Evolutionary conservation across 1,284 basidiomycete genomes (phyloP).

Genomic region (Crucibulum parvulum): DNA sequence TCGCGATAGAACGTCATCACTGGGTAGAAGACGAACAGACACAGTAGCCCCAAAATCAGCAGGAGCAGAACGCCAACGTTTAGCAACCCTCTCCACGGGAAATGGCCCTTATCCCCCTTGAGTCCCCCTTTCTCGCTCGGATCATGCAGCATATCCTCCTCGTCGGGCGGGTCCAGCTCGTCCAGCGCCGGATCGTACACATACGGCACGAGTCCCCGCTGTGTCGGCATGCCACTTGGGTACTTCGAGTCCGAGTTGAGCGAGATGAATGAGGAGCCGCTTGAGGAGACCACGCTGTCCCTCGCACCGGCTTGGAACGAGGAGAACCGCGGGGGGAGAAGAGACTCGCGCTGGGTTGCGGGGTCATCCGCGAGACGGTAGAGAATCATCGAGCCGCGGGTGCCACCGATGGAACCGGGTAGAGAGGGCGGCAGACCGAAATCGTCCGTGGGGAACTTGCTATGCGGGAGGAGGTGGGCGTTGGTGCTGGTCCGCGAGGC

Average conservation of each 20-base stretch:
- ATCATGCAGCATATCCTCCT: conserved; percentile 69
- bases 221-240: conserved; percentile 48
- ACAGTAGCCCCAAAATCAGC: conserved; percentile 55
- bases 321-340: conserved; percentile 20
- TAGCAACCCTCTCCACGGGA: conserved; percentile 60
- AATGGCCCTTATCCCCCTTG: conserved; percentile 23
- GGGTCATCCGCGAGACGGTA: conserved; percentile 60
- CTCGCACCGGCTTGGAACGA: conserved; percentile 21
- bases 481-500: conserved; percentile 5
- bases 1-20: conserved; percentile 64
- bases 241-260: conserved; percentile 69
- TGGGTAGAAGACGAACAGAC: conserved; percentile 83
- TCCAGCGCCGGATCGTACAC: conserved; percentile 71
- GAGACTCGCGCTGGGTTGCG: background rate
- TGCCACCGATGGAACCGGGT: background rate
- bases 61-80: conserved; percentile 64
- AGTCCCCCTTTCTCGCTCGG: conserved; percentile 44
- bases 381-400: conserved; percentile 67
- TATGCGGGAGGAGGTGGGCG: conserved; percentile 16
- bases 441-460: conserved; percentile 10
- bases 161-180: conserved; percentile 65
- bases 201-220: conserved; percentile 65
- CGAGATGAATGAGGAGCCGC: conserved; percentile 57
- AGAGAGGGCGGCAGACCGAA: conserved; percentile 12
- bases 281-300: conserved; percentile 35